Evolutionary conservation across 164 flowering plant genomes (phyloP).

Genomic region (Tinospora cordifolia): DNA sequence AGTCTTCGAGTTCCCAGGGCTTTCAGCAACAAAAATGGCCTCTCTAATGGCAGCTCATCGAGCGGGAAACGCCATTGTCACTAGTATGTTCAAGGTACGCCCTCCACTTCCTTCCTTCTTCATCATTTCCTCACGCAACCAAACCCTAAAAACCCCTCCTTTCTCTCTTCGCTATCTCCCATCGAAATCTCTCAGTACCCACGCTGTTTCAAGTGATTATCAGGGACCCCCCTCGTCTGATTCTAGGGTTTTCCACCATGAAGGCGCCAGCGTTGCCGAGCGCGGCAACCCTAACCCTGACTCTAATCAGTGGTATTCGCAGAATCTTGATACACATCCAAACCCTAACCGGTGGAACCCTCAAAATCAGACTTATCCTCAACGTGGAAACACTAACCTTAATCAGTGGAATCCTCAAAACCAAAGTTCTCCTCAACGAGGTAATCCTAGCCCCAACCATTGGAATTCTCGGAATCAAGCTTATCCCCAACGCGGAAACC

Average conservation of each 20-base stretch:
- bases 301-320: conserved; percentile 7
- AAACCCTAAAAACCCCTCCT: not conserved
- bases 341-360: conserved; percentile 5
- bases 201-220: not conserved
- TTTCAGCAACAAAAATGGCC: not conserved
- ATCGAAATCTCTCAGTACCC: not conserved
- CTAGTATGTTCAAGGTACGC: conserved; percentile 1
- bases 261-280: not conserved
- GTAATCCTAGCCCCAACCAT: conserved; percentile 3
- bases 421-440: not conserved
- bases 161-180: not conserved
- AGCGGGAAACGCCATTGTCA: conserved; percentile 1
- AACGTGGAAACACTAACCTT: not conserved
- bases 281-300: not conserved
- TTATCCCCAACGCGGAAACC: conserved; percentile 1
- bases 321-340: not conserved
- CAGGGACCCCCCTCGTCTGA: not conserved
- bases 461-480: conserved; percentile 3
- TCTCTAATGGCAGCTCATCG: conserved; percentile 5
- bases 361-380: conserved; percentile 4
- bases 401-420: conserved; percentile 4
- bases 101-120: not conserved
- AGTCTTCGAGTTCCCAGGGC: not conserved
- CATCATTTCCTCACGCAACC: not conserved
- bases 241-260: not conserved